A percentile compares a stretch with the other conserved stretches of the same genome.
Conservation (phyloP, 805 yeast species). For the Barnettozyma sp. region DNA sequence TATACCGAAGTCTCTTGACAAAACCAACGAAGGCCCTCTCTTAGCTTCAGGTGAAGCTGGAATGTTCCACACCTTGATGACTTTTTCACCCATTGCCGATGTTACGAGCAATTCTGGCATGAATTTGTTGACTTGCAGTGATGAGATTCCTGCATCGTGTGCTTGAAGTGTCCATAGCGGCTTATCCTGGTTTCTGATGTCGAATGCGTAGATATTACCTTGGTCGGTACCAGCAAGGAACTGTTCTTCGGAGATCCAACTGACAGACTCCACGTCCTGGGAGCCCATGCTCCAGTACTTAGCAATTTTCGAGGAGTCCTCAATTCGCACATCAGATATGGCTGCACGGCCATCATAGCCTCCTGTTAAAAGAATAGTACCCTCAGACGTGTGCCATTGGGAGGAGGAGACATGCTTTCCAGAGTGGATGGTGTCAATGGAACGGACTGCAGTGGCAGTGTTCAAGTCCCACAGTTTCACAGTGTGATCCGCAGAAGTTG, state of each 20-base stretch:
- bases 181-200: conserved; percentile 56
- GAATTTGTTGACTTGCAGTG: conserved; percentile 61
- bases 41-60: conserved; percentile 27
- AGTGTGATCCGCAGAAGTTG: conserved; percentile 93
- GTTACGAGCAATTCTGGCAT: conserved; percentile 74
- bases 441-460: conserved; percentile 67
- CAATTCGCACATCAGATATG: conserved; percentile 77
- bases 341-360: conserved; percentile 87
- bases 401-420: conserved; percentile 78
- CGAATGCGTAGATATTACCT: conserved; percentile 86
- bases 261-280: conserved; percentile 79
- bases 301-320: conserved; percentile 51
- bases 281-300: conserved; percentile 62
- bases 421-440: conserved; percentile 64
- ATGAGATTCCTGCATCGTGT: conserved; percentile 89
- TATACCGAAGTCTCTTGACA: conserved; percentile 86
- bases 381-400: conserved; percentile 73
- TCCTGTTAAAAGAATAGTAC: conserved; percentile 73
- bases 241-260: conserved; percentile 54
- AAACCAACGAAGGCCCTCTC: conserved; percentile 72
- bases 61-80: conserved; percentile 82
- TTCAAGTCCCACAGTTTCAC: conserved; percentile 93
- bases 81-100: conserved; percentile 86
- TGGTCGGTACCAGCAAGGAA: conserved; percentile 88
- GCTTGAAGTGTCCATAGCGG: conserved; percentile 96